Evolutionary conservation across 2,329 filamentous ascomycete species (phyloP), one percentile per base, ranked within the genome.

Genomic region (Sclerotinia spermophila): DNA sequence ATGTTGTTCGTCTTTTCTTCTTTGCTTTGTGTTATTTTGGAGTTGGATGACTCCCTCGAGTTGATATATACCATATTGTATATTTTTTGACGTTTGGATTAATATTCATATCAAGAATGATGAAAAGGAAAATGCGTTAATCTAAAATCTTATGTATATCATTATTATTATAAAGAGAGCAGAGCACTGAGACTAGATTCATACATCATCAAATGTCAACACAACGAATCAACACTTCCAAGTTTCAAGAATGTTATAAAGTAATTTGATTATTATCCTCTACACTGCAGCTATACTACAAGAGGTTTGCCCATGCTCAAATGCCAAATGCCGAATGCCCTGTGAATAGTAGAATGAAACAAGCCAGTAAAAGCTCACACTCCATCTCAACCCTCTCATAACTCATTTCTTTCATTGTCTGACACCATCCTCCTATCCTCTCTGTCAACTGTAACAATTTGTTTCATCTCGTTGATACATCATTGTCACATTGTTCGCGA

Each of bases 221-320:
- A 64, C 10, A 24, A 38, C 7, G 24, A 21, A 45, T 44, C 15
- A 51, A 7, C 15, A 15, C 2, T 27, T 6, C 6, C 2, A 0
- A n/a, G 40, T 5, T 53, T 24, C 5, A 53, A 40, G 27, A 40
- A 15, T 6, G 11, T 33, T 53, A n/a, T 21, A 11, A 53, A 40
- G 8, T 65, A 51, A 24, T n/a, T 27, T 40, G 33, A 65, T 65
- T 40, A 65, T 65, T 53, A 53, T 53, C 61, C 61, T 53, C 45
- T 40, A 24, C 51, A 53, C 33, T 53, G 33, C 24, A 53, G 33
- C 17, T 15, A 40, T 53, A 40, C 45, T 24, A 53, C 33, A 27
- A 53, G 62, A 65, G 61, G 21, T 27, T 53, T 65, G 53, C 35
- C 33, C 17, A 27, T 53, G 33, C 62, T 53, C 44, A 51, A 64